Percentiles rank a stretch among this genome's conserved stretches.
phyloP scores from a whole-genome alignment of 2,329 filamentous ascomycete species.

The Lachnellula occidentalis region DNA sequence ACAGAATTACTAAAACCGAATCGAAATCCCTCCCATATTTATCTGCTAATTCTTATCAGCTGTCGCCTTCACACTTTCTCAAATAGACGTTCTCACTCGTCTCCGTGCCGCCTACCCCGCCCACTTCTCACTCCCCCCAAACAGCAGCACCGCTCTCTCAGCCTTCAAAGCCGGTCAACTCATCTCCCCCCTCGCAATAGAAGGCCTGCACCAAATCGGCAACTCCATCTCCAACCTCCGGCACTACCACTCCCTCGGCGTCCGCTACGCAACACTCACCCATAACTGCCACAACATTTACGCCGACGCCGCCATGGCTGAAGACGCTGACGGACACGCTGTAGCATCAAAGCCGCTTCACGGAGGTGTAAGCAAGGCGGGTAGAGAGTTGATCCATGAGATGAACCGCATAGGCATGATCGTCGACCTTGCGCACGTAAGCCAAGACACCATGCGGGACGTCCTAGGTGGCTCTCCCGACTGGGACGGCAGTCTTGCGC shows the following conservation, averaged over 20 bases:
- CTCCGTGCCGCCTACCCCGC: slow-evolving; percentile 59
- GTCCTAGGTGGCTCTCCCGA: slow-evolving; percentile 58
- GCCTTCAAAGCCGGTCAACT: slow-evolving; percentile 58
- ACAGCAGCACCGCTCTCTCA: slow-evolving; percentile 54
- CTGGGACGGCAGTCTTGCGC: slow-evolving; percentile 71
- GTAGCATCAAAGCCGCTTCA: slow-evolving; percentile 49
- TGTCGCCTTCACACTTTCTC: slow-evolving; percentile 63
- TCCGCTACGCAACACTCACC: slow-evolving; percentile 81
- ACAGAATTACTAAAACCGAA: too few species aligned
- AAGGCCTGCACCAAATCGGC: slow-evolving; percentile 90
- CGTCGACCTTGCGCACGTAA: slow-evolving; percentile 79
- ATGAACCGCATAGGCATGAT: slow-evolving; percentile 96
- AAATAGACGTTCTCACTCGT: slow-evolving; percentile 68
- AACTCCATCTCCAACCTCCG: slow-evolving; percentile 75
- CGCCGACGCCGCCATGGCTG: slow-evolving; percentile 72
- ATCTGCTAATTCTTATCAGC: slow-evolving; percentile 33
- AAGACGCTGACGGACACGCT: slow-evolving; percentile 36
- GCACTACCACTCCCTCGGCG: slow-evolving; percentile 69
- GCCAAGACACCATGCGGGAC: slow-evolving; percentile 78
- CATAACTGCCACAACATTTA: slow-evolving; percentile 92
- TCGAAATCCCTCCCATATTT: background rate
- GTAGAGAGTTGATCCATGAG: slow-evolving; percentile 66
- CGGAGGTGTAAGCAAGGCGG: slow-evolving; percentile 67
- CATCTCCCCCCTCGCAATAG: slow-evolving; percentile 74
- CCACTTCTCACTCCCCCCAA: slow-evolving; percentile 60